A percentile compares a stretch with the other conserved stretches of the same genome.
Evolutionary conservation across 2,329 filamentous ascomycete genomes (phyloP).

Genomic region (Diaporthe australafricana): DNA sequence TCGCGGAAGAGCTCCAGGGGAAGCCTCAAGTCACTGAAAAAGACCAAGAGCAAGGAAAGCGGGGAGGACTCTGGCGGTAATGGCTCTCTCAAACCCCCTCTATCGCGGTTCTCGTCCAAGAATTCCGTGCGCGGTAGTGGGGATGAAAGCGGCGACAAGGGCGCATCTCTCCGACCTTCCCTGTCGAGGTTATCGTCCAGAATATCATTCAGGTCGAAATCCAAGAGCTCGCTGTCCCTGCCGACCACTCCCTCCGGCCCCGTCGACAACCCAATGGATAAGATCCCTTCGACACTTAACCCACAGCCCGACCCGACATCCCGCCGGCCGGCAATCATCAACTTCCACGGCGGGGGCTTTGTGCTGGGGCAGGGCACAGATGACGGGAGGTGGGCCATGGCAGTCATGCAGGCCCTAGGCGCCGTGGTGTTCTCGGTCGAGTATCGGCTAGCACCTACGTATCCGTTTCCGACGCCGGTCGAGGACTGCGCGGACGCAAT

Average conservation of each 20-base stretch:
- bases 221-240: slow-evolving; percentile 25
- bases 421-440: slow-evolving; percentile 73
- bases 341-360: slow-evolving; percentile 77
- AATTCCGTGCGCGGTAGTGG: slow-evolving; percentile 28
- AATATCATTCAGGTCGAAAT: slow-evolving; percentile 31
- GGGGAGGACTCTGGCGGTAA: slow-evolving; percentile 29
- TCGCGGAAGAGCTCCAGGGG: slow-evolving; percentile 31
- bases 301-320: slow-evolving; percentile 36
- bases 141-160: slow-evolving; percentile 24
- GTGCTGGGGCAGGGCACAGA: slow-evolving; percentile 72
- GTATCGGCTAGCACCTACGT: slow-evolving; percentile 75
- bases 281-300: slow-evolving; percentile 30
- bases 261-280: slow-evolving; percentile 32
- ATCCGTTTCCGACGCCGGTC: slow-evolving; percentile 72
- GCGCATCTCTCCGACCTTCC: slow-evolving; percentile 4
- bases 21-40: slow-evolving; percentile 30
- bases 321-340: slow-evolving; percentile 67
- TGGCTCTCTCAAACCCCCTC: slow-evolving; percentile 31
- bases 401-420: slow-evolving; percentile 62
- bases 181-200: slow-evolving; percentile 34
- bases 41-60: slow-evolving; percentile 26
- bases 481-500: slow-evolving; percentile 75
- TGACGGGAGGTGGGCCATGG: slow-evolving; percentile 70
- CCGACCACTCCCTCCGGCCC: slow-evolving; percentile 24
- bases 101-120: slow-evolving; percentile 34